phyloP scores from a whole-genome alignment of 78 protist genomes.

The Dictyostelium capitatum region DNA sequence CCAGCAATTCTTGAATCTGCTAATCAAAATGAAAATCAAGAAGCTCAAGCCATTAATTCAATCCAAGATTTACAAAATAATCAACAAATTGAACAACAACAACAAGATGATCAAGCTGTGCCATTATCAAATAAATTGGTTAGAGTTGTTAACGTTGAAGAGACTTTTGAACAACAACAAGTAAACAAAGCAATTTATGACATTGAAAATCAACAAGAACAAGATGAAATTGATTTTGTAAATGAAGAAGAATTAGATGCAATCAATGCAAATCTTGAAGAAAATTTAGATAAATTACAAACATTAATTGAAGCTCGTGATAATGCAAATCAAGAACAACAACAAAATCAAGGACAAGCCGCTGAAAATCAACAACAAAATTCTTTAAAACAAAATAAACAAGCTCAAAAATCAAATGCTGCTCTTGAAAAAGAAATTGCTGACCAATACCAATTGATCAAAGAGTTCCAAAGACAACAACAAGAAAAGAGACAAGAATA shows the following conservation, averaged over 20 bases:
- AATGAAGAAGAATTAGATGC: background rate
- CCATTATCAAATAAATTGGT: too few relatives aligned
- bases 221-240: background rate
- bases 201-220: background rate
- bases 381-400: background rate
- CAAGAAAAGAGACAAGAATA: slow-evolving; percentile 1
- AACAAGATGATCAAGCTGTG: background rate
- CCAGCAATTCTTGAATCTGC: background rate
- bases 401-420: background rate
- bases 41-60: background rate
- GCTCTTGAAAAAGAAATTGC: background rate
- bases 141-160: background rate
- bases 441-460: background rate
- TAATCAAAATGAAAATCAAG: background rate
- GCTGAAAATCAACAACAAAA: background rate
- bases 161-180: background rate
- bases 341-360: background rate
- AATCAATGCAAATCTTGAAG: too few relatives aligned
- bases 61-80: background rate
- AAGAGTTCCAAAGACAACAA: slow-evolving; percentile 1
- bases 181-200: background rate
- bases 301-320: background rate
- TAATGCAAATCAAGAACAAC: background rate
- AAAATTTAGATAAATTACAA: too few relatives aligned
- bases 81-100: background rate